Evolutionary conservation across 257 asterid genomes (phyloP).

Genomic region (Ophiorrhiza pumila): DNA sequence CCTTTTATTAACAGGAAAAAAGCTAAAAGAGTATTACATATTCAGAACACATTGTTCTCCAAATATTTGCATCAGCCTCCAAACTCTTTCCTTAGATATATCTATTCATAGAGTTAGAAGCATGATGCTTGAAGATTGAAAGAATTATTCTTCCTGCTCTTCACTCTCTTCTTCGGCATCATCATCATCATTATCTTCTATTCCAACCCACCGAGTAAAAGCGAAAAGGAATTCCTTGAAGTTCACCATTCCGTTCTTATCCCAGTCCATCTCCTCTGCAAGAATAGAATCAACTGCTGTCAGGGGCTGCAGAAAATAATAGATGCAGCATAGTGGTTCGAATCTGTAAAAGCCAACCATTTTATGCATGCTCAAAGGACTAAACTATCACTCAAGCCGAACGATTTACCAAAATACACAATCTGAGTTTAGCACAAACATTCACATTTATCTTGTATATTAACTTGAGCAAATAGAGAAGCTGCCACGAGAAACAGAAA

Average conservation of each 20-base stretch:
- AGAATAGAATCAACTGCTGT: conserved; percentile 8
- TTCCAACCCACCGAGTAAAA: conserved; percentile 86
- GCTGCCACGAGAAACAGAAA: not conserved
- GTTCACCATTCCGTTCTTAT: conserved; percentile 81
- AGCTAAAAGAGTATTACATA: not conserved
- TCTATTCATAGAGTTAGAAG: not conserved
- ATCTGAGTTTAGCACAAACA: not conserved
- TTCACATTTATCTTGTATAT: not conserved
- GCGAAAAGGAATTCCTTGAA: conserved; percentile 92
- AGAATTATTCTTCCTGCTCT: conserved; percentile 8
- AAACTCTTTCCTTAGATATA: not conserved
- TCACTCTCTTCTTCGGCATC: conserved; percentile 29
- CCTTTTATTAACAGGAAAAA: not conserved
- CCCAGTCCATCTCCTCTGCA: conserved; percentile 99
- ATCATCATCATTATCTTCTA: conserved; percentile 59
- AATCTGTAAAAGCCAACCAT: not conserved
- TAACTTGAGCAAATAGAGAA: not conserved
- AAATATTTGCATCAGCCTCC: conserved; percentile 5
- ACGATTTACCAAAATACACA: no score
- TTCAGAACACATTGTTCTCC: not conserved
- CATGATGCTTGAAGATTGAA: not conserved
- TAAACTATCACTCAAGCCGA: not conserved
- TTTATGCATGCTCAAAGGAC: not conserved
- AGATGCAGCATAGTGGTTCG: not conserved
- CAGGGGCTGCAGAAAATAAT: not conserved